Percentiles rank a stretch among this genome's conserved stretches.
phyloP scores from a whole-genome alignment of 2,329 filamentous ascomycete genomes.

The Tolypocladium guangdongense region DNA sequence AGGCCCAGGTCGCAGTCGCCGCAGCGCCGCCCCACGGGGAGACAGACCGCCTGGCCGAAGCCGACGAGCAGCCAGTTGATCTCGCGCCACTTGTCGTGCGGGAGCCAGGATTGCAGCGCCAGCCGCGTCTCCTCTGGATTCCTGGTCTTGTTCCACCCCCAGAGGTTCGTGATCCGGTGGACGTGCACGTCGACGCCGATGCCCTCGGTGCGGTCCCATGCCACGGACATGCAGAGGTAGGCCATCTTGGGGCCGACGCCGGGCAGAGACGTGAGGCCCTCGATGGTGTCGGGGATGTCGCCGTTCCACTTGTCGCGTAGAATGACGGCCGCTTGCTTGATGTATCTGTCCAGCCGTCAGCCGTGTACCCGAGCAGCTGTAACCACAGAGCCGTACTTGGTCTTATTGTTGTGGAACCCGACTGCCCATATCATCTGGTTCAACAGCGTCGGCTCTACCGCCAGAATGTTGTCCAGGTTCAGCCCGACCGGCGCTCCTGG shows the following conservation, averaged over 20 bases:
- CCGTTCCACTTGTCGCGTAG: conserved; percentile 57
- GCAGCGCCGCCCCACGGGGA: conserved; percentile 69
- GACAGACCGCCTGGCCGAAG: conserved; percentile 75
- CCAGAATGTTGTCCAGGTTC: conserved; percentile 67
- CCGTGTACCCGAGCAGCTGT: not conserved
- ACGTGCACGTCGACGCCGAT: conserved; percentile 95
- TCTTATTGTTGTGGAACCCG: conserved; percentile 93
- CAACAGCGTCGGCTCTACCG: conserved; percentile 50
- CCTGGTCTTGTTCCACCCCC: conserved; percentile 79
- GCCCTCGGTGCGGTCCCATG: conserved; percentile 52
- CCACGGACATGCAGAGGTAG: conserved; percentile 73
- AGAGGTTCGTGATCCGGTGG: conserved; percentile 86
- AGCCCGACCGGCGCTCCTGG: conserved; percentile 41
- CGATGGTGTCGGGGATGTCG: conserved; percentile 72
- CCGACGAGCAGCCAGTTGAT: conserved; percentile 87
- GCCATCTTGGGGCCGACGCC: conserved; percentile 95
- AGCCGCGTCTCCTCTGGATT: conserved; percentile 72
- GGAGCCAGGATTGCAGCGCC: conserved; percentile 72
- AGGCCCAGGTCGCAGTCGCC: conserved; percentile 76
- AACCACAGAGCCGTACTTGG: conserved; percentile 33
- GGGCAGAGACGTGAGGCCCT: conserved; percentile 64
- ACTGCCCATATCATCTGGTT: conserved; percentile 74
- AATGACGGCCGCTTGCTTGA: conserved; percentile 65
- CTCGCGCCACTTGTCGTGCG: conserved; percentile 76
- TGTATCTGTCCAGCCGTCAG: conserved; percentile 29